phyloP scores from a whole-genome alignment of 2,329 filamentous ascomycete species.

The Trichoderma sp. region DNA sequence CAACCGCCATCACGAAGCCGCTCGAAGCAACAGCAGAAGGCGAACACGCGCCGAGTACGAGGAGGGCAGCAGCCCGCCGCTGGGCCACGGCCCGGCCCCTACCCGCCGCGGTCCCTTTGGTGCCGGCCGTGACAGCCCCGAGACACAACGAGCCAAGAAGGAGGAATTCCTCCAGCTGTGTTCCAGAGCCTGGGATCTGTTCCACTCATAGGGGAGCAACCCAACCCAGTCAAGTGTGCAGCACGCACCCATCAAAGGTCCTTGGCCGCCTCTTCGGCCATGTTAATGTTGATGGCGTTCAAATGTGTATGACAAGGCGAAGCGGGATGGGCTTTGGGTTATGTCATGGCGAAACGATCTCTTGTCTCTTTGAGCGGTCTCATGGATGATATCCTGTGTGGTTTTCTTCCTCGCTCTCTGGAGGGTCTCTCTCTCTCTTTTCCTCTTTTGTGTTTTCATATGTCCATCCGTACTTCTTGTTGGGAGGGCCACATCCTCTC shows the following conservation, averaged over 20 bases:
- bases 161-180: constrained; percentile 89
- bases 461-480: constrained; percentile 23
- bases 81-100: constrained; percentile 70
- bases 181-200: constrained; percentile 91
- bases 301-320: not conserved
- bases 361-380: constrained; percentile 1
- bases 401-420: not conserved
- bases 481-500: constrained; percentile 25
- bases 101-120: constrained; percentile 72
- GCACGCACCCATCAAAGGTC: not conserved
- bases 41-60: constrained; percentile 90
- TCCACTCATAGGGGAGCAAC: constrained; percentile 72
- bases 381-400: constrained; percentile 1
- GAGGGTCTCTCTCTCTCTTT: constrained; percentile 9
- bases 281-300: not conserved
- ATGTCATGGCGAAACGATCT: constrained; percentile 21
- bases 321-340: not conserved
- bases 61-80: constrained; percentile 82
- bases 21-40: constrained; percentile 67
- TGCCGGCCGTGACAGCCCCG: constrained; percentile 79
- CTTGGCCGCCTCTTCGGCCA: not conserved
- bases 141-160: constrained; percentile 81
- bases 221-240: not conserved
- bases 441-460: constrained; percentile 4
- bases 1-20: constrained; percentile 50